A percentile compares a stretch with the other conserved stretches of the same genome.
These are phyloP conservation scores for Phyllosticta ampelicida DNA, from an alignment of 2,329 filamentous ascomycete species.

Conservation along the genomic window DNA sequence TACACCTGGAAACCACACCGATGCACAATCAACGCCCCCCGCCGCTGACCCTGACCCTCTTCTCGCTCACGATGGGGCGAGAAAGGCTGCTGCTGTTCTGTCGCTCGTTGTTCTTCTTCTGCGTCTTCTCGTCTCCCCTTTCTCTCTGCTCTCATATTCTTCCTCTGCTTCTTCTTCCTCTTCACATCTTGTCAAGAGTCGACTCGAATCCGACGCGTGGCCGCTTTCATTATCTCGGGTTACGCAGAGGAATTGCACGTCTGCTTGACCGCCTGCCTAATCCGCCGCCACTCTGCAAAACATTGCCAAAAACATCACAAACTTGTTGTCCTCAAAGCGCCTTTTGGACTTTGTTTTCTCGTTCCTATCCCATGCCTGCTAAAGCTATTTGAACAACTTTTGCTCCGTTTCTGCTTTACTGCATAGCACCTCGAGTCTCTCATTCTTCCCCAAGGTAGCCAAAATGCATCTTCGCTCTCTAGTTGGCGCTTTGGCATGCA, in stretches of 20 bases:
- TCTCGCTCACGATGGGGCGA: neutral
- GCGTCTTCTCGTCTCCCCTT: neutral
- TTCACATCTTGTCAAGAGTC: neutral
- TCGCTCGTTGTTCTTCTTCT: neutral
- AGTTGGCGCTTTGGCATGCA: neutral
- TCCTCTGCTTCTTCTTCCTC: neutral
- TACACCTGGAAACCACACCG: neutral
- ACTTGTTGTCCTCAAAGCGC: neutral
- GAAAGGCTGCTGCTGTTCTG: neutral
- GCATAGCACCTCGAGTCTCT: constrained; percentile 6
- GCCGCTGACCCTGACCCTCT: neutral
- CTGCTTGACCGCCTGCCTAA: neutral
- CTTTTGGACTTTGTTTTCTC: neutral
- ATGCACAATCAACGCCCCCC: neutral
- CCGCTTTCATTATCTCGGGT: neutral
- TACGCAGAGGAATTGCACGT: neutral
- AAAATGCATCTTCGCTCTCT: constrained; percentile 3
- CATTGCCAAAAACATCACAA: neutral
- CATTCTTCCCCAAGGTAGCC: neutral
- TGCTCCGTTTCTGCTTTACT: constrained; percentile 9
- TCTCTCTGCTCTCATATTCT: too few species aligned
- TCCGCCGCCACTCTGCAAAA: neutral
- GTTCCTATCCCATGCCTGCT: neutral
- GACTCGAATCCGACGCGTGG: neutral
- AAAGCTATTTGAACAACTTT: neutral